Conservation (phyloP, 83 land plant genomes). For the Larix sibirica region DNA sequence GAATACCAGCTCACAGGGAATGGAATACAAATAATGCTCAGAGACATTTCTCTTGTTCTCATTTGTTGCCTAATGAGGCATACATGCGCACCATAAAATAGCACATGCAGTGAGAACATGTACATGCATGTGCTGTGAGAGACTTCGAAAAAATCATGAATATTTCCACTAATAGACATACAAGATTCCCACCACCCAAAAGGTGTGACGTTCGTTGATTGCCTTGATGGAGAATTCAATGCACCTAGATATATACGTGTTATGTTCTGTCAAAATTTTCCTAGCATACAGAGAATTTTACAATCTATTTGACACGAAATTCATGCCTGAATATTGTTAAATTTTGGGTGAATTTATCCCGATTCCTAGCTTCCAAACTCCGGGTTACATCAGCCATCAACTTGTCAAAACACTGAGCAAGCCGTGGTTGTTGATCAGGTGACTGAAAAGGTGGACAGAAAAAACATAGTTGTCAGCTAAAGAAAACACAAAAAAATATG, state of each 20-base stretch:
- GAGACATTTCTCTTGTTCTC: conserved; percentile 5
- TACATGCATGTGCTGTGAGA: background rate
- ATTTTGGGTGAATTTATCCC: conserved; percentile 95
- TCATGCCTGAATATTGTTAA: conserved; percentile 89
- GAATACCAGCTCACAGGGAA: conserved; percentile 14
- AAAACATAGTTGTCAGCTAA: background rate
- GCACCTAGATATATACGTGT: background rate
- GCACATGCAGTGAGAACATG: background rate
- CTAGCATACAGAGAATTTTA: conserved; percentile 19
- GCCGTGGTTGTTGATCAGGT: conserved; percentile 79
- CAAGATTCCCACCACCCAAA: conserved; percentile 7
- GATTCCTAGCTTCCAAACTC: conserved; percentile 86
- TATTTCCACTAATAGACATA: conserved; percentile 6
- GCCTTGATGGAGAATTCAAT: conserved; percentile 9
- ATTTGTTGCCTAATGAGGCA: conserved; percentile 13
- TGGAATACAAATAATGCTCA: conserved; percentile 19
- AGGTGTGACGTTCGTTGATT: background rate
- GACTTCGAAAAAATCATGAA: conserved; percentile 10
- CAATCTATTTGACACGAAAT: conserved; percentile 71
- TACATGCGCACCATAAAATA: conserved; percentile 8
- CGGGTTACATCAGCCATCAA: conserved; percentile 90
- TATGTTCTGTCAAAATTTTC: conserved; percentile 1
- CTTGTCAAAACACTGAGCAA: conserved; percentile 82
- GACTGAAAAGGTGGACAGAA: conserved; percentile 50
- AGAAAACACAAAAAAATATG: conserved; percentile 1